A percentile compares a stretch with the other conserved stretches of the same genome.
Conservation (phyloP, 2,329 filamentous ascomycete species). For the Tolypocladium paradoxum region DNA sequence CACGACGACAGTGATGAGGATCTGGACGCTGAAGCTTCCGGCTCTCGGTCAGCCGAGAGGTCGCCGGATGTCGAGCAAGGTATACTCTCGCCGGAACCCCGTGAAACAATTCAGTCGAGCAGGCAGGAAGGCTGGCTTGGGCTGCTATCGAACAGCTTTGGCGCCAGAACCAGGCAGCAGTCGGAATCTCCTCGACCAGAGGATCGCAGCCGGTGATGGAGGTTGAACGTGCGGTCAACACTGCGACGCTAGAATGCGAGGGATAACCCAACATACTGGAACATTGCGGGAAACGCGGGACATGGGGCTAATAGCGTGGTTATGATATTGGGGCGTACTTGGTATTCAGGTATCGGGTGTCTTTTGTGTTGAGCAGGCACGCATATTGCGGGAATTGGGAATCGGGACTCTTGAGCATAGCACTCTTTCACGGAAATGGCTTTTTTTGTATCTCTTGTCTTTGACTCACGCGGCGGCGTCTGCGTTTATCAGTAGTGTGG, state of each 20-base stretch:
- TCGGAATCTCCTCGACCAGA: constrained; percentile 13
- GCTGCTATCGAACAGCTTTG: constrained; percentile 22
- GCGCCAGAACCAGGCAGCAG: constrained; percentile 7
- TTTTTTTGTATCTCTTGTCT: background rate
- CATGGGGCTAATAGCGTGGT: background rate
- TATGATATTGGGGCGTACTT: constrained; percentile 3
- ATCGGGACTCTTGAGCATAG: background rate
- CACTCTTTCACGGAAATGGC: background rate
- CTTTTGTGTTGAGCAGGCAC: background rate
- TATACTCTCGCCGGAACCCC: constrained; percentile 11
- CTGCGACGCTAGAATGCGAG: background rate
- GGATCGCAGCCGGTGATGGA: constrained; percentile 9
- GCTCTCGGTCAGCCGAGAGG: constrained; percentile 17
- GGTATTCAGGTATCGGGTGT: constrained; percentile 1
- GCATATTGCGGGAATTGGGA: background rate
- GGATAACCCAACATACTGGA: background rate
- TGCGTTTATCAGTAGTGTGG: background rate
- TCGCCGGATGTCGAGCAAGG: constrained; percentile 35
- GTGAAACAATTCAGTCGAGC: constrained; percentile 9
- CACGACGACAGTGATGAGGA: constrained; percentile 41
- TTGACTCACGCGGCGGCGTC: background rate
- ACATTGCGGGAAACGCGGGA: background rate
- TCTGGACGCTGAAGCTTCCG: constrained; percentile 24
- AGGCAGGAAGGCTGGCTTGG: constrained; percentile 26
- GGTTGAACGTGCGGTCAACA: background rate